These are phyloP conservation scores for Candida sp. DNA, from an alignment of 1,139 yeast species.

Conservation along the genomic window DNA sequence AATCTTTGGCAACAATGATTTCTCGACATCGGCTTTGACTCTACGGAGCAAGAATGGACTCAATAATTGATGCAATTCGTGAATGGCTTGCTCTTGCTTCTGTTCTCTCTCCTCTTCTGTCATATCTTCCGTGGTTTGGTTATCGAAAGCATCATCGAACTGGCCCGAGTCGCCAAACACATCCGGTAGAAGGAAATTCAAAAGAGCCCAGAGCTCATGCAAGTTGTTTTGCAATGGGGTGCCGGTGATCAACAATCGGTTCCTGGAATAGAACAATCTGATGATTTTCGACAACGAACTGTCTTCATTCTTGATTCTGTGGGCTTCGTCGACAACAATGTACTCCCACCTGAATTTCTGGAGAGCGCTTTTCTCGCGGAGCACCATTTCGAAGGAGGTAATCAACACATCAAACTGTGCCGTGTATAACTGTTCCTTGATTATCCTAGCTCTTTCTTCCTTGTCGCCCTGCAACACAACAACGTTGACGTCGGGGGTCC, in stretches of 20 bases:
- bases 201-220: conserved; percentile 95
- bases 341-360: conserved; percentile 94
- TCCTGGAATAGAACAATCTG: conserved; percentile 82
- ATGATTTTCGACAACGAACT: conserved; percentile 89
- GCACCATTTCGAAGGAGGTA: conserved; percentile 93
- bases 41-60: conserved; percentile 90
- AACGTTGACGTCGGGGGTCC: conserved; percentile 95
- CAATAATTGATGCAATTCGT: conserved; percentile 81
- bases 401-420: conserved; percentile 89
- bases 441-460: conserved; percentile 67
- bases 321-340: conserved; percentile 95
- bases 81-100: conserved; percentile 80
- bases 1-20: conserved; percentile 85
- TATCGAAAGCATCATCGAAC: conserved; percentile 88
- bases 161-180: conserved; percentile 91
- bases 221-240: conserved; percentile 95
- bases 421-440: conserved; percentile 61
- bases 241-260: conserved; percentile 89
- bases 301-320: conserved; percentile 94
- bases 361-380: conserved; percentile 81
- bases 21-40: conserved; percentile 93
- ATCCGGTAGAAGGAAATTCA: conserved; percentile 91
- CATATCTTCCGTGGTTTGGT: conserved; percentile 26
- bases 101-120: conserved; percentile 40
- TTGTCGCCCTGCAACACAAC: conserved; percentile 88